Conservation (phyloP, 805 yeast genomes). For the Saturnispora besseyi region DNA sequence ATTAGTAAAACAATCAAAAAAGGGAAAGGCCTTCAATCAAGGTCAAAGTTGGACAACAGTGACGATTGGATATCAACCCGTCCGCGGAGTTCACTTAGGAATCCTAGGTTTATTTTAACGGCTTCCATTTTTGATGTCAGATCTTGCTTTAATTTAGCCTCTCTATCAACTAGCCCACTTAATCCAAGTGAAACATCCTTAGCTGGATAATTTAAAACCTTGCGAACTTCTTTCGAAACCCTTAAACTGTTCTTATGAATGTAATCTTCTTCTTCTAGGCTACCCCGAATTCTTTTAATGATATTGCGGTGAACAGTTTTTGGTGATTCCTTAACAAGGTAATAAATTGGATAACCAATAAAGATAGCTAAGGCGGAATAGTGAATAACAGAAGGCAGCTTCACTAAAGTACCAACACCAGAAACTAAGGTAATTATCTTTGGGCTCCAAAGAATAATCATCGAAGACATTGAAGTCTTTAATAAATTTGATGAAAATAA, state of each 20-base stretch:
- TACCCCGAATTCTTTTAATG: conserved; percentile 57
- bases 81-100: conserved; percentile 38
- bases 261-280: conserved; percentile 62
- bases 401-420: conserved; percentile 24
- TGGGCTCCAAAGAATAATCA: conserved; percentile 23
- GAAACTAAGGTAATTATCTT: conserved; percentile 23
- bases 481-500: conserved; percentile 17
- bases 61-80: conserved; percentile 19
- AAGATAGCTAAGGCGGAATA: conserved; percentile 23
- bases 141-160: conserved; percentile 48
- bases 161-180: conserved; percentile 56
- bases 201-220: conserved; percentile 72
- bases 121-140: conserved; percentile 42
- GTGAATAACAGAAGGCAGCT: conserved; percentile 27
- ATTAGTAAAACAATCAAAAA: conserved; percentile 2
- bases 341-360: conserved; percentile 32
- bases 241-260: conserved; percentile 70
- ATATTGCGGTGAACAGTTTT: conserved; percentile 80
- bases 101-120: conserved; percentile 46
- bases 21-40: conserved; percentile 3
- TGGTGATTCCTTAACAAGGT: conserved; percentile 73
- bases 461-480: conserved; percentile 24
- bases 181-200: conserved; percentile 69
- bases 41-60: conserved; percentile 10
- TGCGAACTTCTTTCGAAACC: conserved; percentile 71